These are phyloP conservation scores for Neoscytalidium dimidiatum DNA, from an alignment of 2,329 filamentous ascomycete genomes.

Conservation along the genomic window DNA sequence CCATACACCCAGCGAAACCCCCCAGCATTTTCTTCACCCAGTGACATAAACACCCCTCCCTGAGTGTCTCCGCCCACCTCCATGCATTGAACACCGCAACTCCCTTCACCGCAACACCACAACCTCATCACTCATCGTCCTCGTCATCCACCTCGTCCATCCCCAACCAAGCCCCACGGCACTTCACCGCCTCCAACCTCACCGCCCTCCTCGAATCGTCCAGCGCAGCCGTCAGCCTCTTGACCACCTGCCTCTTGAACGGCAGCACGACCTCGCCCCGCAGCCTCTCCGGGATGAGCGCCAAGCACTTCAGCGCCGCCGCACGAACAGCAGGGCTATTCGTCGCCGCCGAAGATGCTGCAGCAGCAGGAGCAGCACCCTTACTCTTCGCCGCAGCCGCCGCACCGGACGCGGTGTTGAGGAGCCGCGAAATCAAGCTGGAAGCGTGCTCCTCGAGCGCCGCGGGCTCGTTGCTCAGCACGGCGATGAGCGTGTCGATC, in stretches of 20 bases:
- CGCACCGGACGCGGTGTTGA: constrained; percentile 52
- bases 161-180: constrained; percentile 61
- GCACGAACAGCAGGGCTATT: constrained; percentile 47
- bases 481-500: constrained; percentile 59
- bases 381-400: constrained; percentile 21
- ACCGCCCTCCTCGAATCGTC: constrained; percentile 67
- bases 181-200: constrained; percentile 63
- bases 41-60: no score
- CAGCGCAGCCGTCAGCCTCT: constrained; percentile 55
- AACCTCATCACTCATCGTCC: constrained; percentile 36
- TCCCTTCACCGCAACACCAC: no score
- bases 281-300: constrained; percentile 49
- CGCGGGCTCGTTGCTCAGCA: constrained; percentile 59
- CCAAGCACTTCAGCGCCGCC: constrained; percentile 51
- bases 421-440: constrained; percentile 58
- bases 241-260: constrained; percentile 59
- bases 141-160: constrained; percentile 63
- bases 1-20: no score
- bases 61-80: neutral
- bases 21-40: no score
- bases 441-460: constrained; percentile 57
- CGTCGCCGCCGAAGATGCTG: constrained; percentile 9
- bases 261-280: constrained; percentile 56
- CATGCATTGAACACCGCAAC: neutral
- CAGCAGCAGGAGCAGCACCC: no score